phyloP scores from a whole-genome alignment of 805 yeast species.

The Myxozyma neglecta region DNA sequence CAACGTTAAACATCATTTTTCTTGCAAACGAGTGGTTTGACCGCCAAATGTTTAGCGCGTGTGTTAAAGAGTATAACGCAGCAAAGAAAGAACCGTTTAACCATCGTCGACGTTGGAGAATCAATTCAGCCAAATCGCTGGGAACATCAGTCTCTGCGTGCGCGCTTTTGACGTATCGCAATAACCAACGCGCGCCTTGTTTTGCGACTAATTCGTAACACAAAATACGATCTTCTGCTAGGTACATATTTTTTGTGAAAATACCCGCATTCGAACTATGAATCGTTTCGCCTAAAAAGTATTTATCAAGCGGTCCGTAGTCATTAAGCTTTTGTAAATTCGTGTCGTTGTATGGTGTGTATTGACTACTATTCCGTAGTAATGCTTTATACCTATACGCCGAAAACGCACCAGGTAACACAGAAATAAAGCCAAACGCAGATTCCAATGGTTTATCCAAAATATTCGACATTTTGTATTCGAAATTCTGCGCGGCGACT shows the following conservation, averaged over 20 bases:
- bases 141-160: conserved; percentile 96
- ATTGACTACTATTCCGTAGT: not conserved
- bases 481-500: conserved; percentile 66
- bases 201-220: conserved; percentile 96
- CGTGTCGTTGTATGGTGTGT: not conserved
- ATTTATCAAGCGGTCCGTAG: conserved; percentile 79
- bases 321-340: conserved; percentile 52
- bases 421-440: conserved; percentile 90
- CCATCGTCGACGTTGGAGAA: conserved; percentile 97
- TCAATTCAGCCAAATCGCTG: conserved; percentile 64
- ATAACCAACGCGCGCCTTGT: conserved; percentile 64
- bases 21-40: conserved; percentile 82
- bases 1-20: conserved; percentile 78
- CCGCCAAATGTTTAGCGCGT: conserved; percentile 83
- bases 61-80: conserved; percentile 82
- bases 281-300: conserved; percentile 86
- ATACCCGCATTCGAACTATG: conserved; percentile 70
- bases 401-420: conserved; percentile 94
- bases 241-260: conserved; percentile 92
- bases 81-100: conserved; percentile 97
- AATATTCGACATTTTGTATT: conserved; percentile 68
- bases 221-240: conserved; percentile 93
- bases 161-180: conserved; percentile 83
- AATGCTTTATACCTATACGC: conserved; percentile 83
- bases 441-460: conserved; percentile 95